Conservation (phyloP, 768 basidiomycete species). For the Termitomyces titanicus region DNA sequence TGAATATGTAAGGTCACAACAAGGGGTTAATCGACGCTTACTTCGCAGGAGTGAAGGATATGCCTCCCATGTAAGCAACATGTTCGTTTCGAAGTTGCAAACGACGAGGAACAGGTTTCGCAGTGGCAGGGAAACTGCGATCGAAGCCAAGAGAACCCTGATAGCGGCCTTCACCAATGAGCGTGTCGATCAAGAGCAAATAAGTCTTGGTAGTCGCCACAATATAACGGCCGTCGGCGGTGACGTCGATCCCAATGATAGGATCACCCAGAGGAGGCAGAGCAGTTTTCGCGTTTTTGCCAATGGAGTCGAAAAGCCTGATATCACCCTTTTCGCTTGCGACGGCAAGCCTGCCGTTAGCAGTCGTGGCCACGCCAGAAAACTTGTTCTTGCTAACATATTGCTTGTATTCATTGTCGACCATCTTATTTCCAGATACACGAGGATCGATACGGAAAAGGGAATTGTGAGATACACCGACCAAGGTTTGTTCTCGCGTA, state of each 20-base stretch:
- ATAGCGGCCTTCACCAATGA: slow-evolving; percentile 89
- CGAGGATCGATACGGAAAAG: slow-evolving; percentile 98
- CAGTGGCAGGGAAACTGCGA: slow-evolving; percentile 88
- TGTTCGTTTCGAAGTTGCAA: slow-evolving; percentile 89
- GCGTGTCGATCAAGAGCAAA: slow-evolving; percentile 88
- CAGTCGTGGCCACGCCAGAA: slow-evolving; percentile 88
- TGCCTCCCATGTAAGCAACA: slow-evolving; percentile 89
- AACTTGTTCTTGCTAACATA: slow-evolving; percentile 95
- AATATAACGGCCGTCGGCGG: slow-evolving; percentile 90
- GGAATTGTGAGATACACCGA: slow-evolving; percentile 91
- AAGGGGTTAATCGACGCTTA: slow-evolving; percentile 26
- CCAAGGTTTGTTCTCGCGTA: slow-evolving; percentile 87
- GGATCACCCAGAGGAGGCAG: slow-evolving; percentile 93
- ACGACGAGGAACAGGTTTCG: slow-evolving; percentile 88
- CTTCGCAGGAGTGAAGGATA: slow-evolving; percentile 94
- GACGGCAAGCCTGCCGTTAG: slow-evolving; percentile 82
- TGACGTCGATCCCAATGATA: slow-evolving; percentile 91
- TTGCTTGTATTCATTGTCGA: slow-evolving; percentile 93
- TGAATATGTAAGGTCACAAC: neutral
- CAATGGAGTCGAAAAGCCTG: slow-evolving; percentile 89
- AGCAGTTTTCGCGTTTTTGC: slow-evolving; percentile 99
- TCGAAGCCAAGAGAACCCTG: slow-evolving; percentile 86
- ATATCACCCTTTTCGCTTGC: slow-evolving; percentile 97
- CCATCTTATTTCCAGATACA: slow-evolving; percentile 86
- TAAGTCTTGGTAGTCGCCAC: slow-evolving; percentile 96